These are phyloP conservation scores for Suhomyces xylopsoci DNA, from an alignment of 805 yeast species.

Conservation along the genomic window DNA sequence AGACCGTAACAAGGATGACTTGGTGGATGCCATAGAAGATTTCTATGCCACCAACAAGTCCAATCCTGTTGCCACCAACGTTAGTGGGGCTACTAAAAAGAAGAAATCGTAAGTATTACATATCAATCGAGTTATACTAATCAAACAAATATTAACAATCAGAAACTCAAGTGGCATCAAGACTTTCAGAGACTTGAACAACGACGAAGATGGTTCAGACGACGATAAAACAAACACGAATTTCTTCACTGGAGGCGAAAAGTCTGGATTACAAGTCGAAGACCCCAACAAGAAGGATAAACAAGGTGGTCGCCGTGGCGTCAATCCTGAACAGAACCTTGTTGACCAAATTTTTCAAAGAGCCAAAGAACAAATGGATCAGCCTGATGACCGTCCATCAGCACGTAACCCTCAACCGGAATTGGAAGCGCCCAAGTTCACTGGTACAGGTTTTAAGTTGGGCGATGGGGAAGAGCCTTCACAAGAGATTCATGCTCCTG, in stretches of 20 bases:
- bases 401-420: conserved; percentile 23
- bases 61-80: conserved; percentile 7
- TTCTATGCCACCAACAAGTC: conserved; percentile 26
- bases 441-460: conserved; percentile 52
- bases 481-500: conserved; percentile 33
- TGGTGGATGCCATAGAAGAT: conserved; percentile 41
- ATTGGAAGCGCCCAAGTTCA: conserved; percentile 27
- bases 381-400: conserved; percentile 34
- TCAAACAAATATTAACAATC: neutral
- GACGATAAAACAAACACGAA: conserved; percentile 53
- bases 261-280: conserved; percentile 76
- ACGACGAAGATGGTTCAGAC: conserved; percentile 44
- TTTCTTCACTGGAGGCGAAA: conserved; percentile 69
- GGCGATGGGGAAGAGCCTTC: conserved; percentile 46
- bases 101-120: conserved; percentile 1
- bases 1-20: conserved; percentile 32
- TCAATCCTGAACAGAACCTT: conserved; percentile 34
- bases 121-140: neutral
- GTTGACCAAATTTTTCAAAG: conserved; percentile 67
- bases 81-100: conserved; percentile 2
- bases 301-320: conserved; percentile 15
- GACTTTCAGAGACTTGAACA: conserved; percentile 39
- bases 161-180: conserved; percentile 23
- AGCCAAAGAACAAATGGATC: conserved; percentile 49
- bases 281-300: conserved; percentile 53